Evolutionary conservation across 176 grass and related monocot genomes (phyloP).

Genomic region (Carex cristatella): DNA sequence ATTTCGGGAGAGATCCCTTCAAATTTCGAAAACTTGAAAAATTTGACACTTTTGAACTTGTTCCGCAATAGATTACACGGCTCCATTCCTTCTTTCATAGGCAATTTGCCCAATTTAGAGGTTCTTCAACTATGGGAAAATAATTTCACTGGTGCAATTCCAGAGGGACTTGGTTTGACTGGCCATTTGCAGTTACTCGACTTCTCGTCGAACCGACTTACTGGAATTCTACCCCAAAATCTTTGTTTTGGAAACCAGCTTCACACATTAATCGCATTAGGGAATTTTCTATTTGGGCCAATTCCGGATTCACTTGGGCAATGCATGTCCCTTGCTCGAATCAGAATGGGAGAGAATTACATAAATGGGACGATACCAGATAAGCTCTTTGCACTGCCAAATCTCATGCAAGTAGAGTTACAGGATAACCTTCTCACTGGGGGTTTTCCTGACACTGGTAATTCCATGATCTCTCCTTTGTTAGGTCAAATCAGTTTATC

Average conservation of each 20-base stretch:
- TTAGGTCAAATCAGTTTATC: constrained; percentile 65
- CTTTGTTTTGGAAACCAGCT: constrained; percentile 54
- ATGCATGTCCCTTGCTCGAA: constrained; percentile 54
- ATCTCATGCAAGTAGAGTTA: constrained; percentile 80
- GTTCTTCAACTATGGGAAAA: constrained; percentile 97
- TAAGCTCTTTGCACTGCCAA: constrained; percentile 57
- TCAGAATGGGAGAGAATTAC: constrained; percentile 76
- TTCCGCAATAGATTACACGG: constrained; percentile 78
- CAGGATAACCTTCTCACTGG: constrained; percentile 79
- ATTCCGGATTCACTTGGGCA: constrained; percentile 48
- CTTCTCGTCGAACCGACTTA: constrained; percentile 73
- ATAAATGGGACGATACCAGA: constrained; percentile 67
- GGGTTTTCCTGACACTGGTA: constrained; percentile 37
- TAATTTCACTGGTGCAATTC: constrained; percentile 79
- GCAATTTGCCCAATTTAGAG: constrained; percentile 63
- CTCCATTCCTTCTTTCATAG: constrained; percentile 63
- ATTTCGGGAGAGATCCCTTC: constrained; percentile 65
- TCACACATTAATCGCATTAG: constrained; percentile 78
- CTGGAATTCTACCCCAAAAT: constrained; percentile 49
- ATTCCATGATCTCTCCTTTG: constrained; percentile 34
- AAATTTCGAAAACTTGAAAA: constrained; percentile 49
- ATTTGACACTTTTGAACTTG: constrained; percentile 73
- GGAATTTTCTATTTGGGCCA: constrained; percentile 66
- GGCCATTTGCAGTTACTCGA: constrained; percentile 56
- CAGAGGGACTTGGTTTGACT: constrained; percentile 44